Conservation (phyloP, 2,329 filamentous ascomycete species). For the Myriosclerotinia curreyana region DNA sequence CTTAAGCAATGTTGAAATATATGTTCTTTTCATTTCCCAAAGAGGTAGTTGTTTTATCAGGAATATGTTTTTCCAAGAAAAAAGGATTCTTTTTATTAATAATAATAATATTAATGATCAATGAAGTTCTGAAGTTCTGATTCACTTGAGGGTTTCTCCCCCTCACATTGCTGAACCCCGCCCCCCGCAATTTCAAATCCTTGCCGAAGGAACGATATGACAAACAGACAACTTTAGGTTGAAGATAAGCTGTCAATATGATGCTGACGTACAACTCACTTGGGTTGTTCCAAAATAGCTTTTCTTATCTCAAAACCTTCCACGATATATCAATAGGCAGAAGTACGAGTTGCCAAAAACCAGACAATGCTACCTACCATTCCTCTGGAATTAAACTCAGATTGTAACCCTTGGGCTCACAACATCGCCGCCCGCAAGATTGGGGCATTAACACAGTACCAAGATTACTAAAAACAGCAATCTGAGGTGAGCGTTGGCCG, state of each 20-base stretch:
- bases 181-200: not conserved
- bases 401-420: not conserved
- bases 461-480: not conserved
- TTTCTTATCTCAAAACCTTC: not conserved
- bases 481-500: constrained; percentile 3
- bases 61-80: no score
- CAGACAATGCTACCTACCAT: not conserved
- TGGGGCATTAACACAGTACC: not conserved
- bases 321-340: constrained; percentile 1
- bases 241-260: not conserved
- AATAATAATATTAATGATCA: not conserved
- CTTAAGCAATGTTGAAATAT: not conserved
- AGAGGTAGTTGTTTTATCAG: not conserved
- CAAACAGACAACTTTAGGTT: not conserved
- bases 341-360: not conserved
- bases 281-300: not conserved
- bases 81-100: not conserved
- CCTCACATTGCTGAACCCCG: not conserved
- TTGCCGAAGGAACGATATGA: not conserved
- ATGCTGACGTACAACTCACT: not conserved
- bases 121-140: not conserved
- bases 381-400: not conserved
- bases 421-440: not conserved
- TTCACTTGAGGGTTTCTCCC: not conserved
- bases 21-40: not conserved